phyloP scores from a whole-genome alignment of 345 rosid genomes.

The Geranium brycei region DNA sequence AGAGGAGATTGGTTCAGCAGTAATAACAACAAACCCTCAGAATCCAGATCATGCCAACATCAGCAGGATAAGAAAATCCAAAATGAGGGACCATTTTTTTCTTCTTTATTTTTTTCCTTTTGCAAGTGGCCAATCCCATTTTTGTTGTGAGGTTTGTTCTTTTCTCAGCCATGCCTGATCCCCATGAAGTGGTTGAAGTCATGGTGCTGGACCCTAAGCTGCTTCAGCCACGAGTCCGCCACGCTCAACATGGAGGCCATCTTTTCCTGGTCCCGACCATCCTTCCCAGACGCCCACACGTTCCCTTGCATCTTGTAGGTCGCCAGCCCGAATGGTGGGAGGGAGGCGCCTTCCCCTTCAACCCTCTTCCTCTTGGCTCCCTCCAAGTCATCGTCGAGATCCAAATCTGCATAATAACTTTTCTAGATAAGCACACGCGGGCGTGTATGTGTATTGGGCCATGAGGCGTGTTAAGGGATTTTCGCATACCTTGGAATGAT shows the following conservation, averaged over 20 bases:
- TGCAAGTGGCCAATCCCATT: not conserved
- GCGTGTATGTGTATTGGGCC: not conserved
- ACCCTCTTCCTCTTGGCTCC: constrained; percentile 30
- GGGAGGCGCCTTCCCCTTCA: constrained; percentile 56
- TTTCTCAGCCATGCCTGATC: constrained; percentile 46
- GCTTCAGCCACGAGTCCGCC: constrained; percentile 99
- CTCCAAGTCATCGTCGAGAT: constrained; percentile 49
- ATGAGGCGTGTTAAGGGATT: too few species aligned
- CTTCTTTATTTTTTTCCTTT: not conserved
- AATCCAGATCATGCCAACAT: too few species aligned
- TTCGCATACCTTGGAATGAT: constrained; percentile 65
- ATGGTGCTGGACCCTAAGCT: constrained; percentile 87
- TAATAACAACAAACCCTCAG: too few species aligned
- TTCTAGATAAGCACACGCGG: not conserved
- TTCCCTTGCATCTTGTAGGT: constrained; percentile 98
- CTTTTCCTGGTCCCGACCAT: constrained; percentile 72
- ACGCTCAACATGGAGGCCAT: constrained; percentile 69
- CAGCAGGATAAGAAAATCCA: constrained; percentile 6
- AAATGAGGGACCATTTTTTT: constrained; percentile 6
- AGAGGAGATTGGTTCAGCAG: not conserved
- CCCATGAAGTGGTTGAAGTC: constrained; percentile 86
- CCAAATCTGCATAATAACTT: constrained; percentile 39
- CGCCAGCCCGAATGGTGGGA: constrained; percentile 82
- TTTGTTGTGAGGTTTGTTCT: constrained; percentile 1
- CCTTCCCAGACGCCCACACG: constrained; percentile 73